Evolutionary conservation across 169 alveolate genomes (phyloP).

Genomic region (Babesia ovis): DNA sequence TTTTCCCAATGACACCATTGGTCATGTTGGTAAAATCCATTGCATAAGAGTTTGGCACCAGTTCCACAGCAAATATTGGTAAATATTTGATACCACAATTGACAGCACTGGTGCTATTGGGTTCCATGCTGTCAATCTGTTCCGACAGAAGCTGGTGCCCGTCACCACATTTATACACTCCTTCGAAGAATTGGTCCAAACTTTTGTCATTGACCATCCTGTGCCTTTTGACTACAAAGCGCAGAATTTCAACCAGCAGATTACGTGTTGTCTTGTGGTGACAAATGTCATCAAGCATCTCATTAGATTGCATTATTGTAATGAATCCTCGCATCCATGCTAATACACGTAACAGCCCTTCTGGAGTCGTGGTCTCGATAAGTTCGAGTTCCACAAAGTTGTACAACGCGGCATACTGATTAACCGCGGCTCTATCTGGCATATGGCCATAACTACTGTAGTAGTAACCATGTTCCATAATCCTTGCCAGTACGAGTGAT

Average conservation of each 20-base stretch:
- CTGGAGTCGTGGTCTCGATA: conserved; percentile 15
- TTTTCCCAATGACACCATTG: conserved; percentile 16
- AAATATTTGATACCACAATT: not conserved
- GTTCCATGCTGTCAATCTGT: conserved; percentile 18
- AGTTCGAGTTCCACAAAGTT: conserved; percentile 30
- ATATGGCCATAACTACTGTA: conserved; percentile 7
- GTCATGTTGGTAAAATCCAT: conserved; percentile 35
- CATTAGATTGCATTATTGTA: conserved; percentile 33
- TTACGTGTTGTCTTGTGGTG: conserved; percentile 5
- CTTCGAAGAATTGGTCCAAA: conserved; percentile 26
- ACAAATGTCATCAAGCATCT: conserved; percentile 26
- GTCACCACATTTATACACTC: conserved; percentile 20
- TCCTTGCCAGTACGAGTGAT: conserved; percentile 2
- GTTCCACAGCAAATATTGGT: conserved; percentile 23
- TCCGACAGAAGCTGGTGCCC: conserved; percentile 46
- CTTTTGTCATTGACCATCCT: not conserved
- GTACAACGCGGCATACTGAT: conserved; percentile 3
- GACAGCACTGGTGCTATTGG: not conserved
- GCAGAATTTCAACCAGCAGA: conserved; percentile 13
- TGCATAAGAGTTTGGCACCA: conserved; percentile 15
- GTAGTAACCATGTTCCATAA: conserved; percentile 33
- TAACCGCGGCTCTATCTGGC: conserved; percentile 13
- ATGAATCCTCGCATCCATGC: conserved; percentile 28
- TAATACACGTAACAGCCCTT: conserved; percentile 7
- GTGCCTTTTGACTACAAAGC: conserved; percentile 1